Base-by-base conservation (phyloP, 2,329 filamentous ascomycete genomes). In the Claviceps quebecensis region DNA sequence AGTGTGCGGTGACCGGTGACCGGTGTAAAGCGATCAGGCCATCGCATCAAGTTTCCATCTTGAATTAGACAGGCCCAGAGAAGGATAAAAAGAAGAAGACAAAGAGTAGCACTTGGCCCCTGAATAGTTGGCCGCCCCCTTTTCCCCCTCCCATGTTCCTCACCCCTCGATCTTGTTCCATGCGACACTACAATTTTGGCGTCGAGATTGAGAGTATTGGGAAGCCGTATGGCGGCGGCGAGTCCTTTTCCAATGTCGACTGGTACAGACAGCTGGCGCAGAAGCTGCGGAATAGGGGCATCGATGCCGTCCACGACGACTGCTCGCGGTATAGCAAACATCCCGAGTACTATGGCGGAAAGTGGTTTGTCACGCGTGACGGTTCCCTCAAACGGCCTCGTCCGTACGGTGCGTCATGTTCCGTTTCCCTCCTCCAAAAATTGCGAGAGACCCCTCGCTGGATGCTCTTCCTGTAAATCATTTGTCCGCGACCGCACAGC, bases 321-420 rank as follows among this genome's bases (percentile, higher is more conserved):
- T 62, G 63, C 54, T 67, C 65, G 39, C 60, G 58, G 45, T 69
- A 68, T 56, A 67, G 63, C 61, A 69, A 69, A 53, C 67, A 69
- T 34, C 67, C 67, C 2, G 67, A 69, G 55, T 68, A 69, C 56
- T 69, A 69, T 45, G 66, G 65, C 52, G 65, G 65, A 16, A 69
- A 69, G 56, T 69, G 67, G 67, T 69, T 68, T 53, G 65, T 69
- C 51, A 69, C 67, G 11, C 60, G 65, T 34, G 67, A 69, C 53
- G 67, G 66, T 5, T 69, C 67, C 22, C 56, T 69, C 44, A 66
- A 68, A 55, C 58, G 67, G n/a, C 63, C 63, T 49, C 58, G 59
- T 36, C 66, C 66, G 9, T 61, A 61, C 48, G 65, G 65, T 68
- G 60, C 38, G 63, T 60, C 13, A 14, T 45, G 16, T 17, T 26